Base-by-base conservation (phyloP, 805 yeast species). In the Saturnispora ahearnii region DNA sequence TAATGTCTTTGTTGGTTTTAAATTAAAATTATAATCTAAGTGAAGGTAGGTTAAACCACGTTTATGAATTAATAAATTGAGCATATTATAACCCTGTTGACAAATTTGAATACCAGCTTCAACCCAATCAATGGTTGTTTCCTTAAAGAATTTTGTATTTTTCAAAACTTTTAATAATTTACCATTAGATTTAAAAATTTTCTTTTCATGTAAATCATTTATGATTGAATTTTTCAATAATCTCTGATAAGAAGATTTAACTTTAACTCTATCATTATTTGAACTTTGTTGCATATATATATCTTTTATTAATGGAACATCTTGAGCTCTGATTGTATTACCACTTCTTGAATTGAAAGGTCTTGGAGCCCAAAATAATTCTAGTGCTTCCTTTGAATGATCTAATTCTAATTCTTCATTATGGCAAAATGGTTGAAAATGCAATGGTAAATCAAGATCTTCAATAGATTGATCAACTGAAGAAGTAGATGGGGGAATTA, bases 61-160 rank as follows among this genome's bases (percentile, higher is more conserved):
- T 59, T 89, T 78, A 64, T 93, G 98, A 46, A 93, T 88, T 55
- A 93, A 71, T 33, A 93, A 68, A 64, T 89, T 90, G 44, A 93
- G 73, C 95, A 91, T 90, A 58, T 88, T 91, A 65, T 83, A 87
- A 3, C 99, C 99, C 66, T 93, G 99, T 36, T 80, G 77, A 60
- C 96, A 86, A 2, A 93, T 80, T 67, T 93, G 98, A 51, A 93
- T 70, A 29, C 97, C 99, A 1, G 98, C 99, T 64, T 93, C 99
- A 3, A 91, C 93, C 99, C 99, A 93, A 65, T 93, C 99, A 45
- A 93, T 82, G 0, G 90, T 76, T 0, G 99, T 91, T 58, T 86
- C 83, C 61, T 88, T 96, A 66, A 93, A 93, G 63, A 79, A 93
- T 60, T 87, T 90, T 0, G 99, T 93, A 43, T 76, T 73, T 51